phyloP scores from a whole-genome alignment of 768 basidiomycete genomes.

The Trichaptum fuscoviolaceum region DNA sequence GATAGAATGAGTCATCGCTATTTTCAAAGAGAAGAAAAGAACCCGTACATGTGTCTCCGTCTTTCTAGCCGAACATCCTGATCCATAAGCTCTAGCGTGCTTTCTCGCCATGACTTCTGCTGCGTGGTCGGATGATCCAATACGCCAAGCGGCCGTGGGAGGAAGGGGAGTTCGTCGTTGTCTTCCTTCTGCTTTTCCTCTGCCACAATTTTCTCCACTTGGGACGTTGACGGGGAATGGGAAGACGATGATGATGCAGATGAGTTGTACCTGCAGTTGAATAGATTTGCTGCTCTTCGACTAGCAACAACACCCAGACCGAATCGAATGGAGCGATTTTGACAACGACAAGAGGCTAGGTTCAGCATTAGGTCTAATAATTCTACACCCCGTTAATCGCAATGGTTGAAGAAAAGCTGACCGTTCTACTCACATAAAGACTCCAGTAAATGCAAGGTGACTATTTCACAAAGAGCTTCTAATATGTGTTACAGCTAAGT shows the following conservation, averaged over 20 bases:
- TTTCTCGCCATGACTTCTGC: conserved; percentile 52
- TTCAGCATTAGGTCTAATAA: not conserved
- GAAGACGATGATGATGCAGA: not conserved
- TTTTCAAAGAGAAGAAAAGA: conserved; percentile 8
- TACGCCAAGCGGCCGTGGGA: conserved; percentile 75
- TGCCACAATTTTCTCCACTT: not conserved
- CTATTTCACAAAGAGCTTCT: too few species aligned
- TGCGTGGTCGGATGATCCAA: conserved; percentile 58
- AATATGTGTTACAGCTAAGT: too few species aligned
- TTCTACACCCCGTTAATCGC: not conserved
- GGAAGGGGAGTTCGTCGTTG: conserved; percentile 24
- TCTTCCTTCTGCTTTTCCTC: conserved; percentile 1
- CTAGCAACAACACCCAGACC: not conserved
- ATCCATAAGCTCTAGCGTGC: conserved; percentile 64
- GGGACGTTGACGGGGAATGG: not conserved
- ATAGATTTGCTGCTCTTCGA: not conserved
- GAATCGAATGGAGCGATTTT: not conserved
- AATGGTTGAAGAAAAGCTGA: not conserved
- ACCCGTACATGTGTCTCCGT: conserved; percentile 50
- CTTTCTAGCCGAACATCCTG: conserved; percentile 66
- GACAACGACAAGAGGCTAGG: not conserved
- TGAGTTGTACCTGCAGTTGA: not conserved
- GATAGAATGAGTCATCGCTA: not conserved
- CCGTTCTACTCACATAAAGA: too few species aligned
- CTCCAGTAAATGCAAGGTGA: too few species aligned